Percentiles rank a stretch among this genome's conserved stretches.
These are phyloP conservation scores for Rubia yunnanensis DNA, from an alignment of 257 asterid species.

Conservation along the genomic window DNA sequence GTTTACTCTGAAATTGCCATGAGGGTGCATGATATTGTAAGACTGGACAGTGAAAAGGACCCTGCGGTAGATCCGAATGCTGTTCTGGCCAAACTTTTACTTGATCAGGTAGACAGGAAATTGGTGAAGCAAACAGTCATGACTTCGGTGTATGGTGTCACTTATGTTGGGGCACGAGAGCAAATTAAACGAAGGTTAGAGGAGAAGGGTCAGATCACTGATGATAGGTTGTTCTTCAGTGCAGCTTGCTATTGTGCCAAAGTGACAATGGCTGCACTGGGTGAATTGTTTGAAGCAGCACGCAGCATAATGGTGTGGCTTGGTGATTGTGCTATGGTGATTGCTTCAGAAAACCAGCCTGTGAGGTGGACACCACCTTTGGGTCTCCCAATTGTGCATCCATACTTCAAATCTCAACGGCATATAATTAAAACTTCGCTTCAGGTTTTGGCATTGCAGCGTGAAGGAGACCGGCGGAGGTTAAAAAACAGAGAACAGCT, in stretches of 20 bases:
- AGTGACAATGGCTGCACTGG: conserved; percentile 86
- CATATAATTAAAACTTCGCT: conserved; percentile 78
- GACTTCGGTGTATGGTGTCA: conserved; percentile 98
- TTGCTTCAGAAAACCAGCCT: conserved; percentile 81
- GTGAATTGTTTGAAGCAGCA: conserved; percentile 87
- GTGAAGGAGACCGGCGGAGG: conserved; percentile 73
- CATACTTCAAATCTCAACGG: conserved; percentile 72
- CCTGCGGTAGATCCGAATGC: conserved; percentile 62
- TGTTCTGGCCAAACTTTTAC: conserved; percentile 62
- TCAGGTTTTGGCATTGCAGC: conserved; percentile 82
- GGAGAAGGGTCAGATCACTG: conserved; percentile 81
- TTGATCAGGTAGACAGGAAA: conserved; percentile 89
- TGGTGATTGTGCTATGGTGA: conserved; percentile 94
- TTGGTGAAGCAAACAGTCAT: conserved; percentile 95
- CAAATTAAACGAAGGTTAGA: conserved; percentile 81
- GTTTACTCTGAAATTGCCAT: conserved; percentile 94
- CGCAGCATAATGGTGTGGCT: conserved; percentile 96
- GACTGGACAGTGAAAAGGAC: conserved; percentile 68
- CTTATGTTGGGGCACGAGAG: conserved; percentile 92
- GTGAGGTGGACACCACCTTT: conserved; percentile 94
- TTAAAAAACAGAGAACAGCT: conserved; percentile 82
- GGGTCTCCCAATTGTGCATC: conserved; percentile 97
- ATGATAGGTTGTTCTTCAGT: conserved; percentile 60
- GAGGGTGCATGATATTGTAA: conserved; percentile 77
- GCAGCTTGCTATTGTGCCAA: conserved; percentile 92